A percentile compares a stretch with the other conserved stretches of the same genome.
These are phyloP conservation scores for Cornus florida DNA, from an alignment of 148 eudicot genomes.

Conservation along the genomic window DNA sequence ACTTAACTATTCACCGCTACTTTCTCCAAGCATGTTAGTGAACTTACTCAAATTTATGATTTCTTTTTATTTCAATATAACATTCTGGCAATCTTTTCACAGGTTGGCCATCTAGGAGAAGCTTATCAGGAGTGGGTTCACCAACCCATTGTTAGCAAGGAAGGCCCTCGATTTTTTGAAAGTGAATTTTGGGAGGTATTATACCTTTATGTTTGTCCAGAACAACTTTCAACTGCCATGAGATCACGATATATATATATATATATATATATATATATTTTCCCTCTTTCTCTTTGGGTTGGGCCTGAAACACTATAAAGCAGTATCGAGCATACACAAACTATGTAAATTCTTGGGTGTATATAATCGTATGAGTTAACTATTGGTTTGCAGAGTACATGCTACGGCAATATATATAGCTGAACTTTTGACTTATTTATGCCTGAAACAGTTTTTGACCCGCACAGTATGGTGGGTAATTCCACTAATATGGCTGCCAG, in stretches of 20 bases:
- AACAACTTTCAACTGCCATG: background rate
- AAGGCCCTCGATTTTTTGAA: slow-evolving; percentile 79
- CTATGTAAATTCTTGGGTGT: too few relatives aligned
- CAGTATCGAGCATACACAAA: too few relatives aligned
- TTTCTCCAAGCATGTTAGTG: background rate
- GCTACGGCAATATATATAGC: background rate
- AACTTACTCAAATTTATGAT: background rate
- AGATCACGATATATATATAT: background rate
- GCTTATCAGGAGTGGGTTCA: slow-evolving; percentile 81
- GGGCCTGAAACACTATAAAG: background rate
- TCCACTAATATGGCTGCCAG: slow-evolving; percentile 85
- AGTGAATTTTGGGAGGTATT: slow-evolving; percentile 82
- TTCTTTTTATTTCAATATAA: background rate
- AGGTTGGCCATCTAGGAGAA: slow-evolving; percentile 92
- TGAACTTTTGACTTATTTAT: slow-evolving; percentile 10
- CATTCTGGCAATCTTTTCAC: slow-evolving; percentile 6
- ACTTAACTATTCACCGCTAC: background rate
- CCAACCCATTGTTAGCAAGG: slow-evolving; percentile 75
- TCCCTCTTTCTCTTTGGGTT: background rate
- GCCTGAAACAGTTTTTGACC: slow-evolving; percentile 59
- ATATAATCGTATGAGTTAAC: background rate
- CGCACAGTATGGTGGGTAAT: slow-evolving; percentile 79
- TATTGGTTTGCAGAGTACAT: background rate
- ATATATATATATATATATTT: too few relatives aligned
- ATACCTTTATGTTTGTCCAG: background rate